Evolutionary conservation across 768 basidiomycete genomes (phyloP).

Genomic region (Collybia sordida): DNA sequence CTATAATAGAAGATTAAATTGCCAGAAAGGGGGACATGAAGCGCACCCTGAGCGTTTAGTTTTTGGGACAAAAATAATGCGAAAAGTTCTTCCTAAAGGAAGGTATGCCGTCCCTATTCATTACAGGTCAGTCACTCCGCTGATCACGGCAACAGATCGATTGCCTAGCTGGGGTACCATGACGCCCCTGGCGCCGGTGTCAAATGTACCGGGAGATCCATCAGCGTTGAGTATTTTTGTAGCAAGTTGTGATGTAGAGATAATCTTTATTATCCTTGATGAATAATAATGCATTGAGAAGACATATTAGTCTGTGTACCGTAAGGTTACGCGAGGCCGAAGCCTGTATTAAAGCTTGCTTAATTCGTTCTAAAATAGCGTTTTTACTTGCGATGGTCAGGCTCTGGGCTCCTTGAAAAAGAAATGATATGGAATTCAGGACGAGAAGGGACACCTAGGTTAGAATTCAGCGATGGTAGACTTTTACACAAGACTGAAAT

Average conservation of each 20-base stretch:
- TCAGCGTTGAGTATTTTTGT: slow-evolving; percentile 67
- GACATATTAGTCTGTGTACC: slow-evolving; percentile 27
- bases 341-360: slow-evolving; percentile 50
- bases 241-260: slow-evolving; percentile 67
- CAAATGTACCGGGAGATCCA: slow-evolving; percentile 64
- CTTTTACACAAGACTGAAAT: slow-evolving; percentile 3
- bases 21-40: background rate
- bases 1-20: slow-evolving; percentile 3
- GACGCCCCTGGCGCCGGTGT: slow-evolving; percentile 59
- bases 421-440: slow-evolving; percentile 66
- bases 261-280: slow-evolving; percentile 21
- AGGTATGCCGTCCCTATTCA: slow-evolving; percentile 35
- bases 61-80: slow-evolving; percentile 35
- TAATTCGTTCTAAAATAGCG: slow-evolving; percentile 49
- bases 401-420: slow-evolving; percentile 52
- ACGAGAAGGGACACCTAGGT: slow-evolving; percentile 58
- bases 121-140: background rate
- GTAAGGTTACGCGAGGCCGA: slow-evolving; percentile 48
- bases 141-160: slow-evolving; percentile 9
- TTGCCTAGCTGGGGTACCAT: slow-evolving; percentile 69
- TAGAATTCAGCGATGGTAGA: background rate
- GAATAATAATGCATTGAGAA: background rate
- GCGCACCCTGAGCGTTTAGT: slow-evolving; percentile 34
- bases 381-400: slow-evolving; percentile 37
- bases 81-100: slow-evolving; percentile 33